Conservation (phyloP, 2,329 filamentous ascomycete species). For the Neonectria coccinea region DNA sequence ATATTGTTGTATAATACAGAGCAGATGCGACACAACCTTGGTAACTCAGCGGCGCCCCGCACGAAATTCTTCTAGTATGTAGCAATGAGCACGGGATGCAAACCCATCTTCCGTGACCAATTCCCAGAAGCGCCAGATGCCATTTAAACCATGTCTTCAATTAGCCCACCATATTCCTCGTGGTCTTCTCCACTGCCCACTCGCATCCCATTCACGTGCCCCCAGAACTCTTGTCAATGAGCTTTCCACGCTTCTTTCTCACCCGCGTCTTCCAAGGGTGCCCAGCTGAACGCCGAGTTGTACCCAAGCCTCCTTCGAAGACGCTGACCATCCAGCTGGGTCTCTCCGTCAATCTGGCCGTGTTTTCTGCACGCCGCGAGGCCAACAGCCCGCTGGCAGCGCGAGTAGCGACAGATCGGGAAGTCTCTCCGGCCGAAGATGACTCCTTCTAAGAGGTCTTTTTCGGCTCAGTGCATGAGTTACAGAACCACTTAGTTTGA, state of each 20-base stretch:
- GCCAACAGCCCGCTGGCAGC: neutral
- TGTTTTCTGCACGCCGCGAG: slow-evolving; percentile 8
- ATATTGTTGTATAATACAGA: slow-evolving; percentile 27
- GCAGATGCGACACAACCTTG: slow-evolving; percentile 20
- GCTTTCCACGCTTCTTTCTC: neutral
- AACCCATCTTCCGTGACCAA: slow-evolving; percentile 15
- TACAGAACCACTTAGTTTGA: slow-evolving; percentile 58
- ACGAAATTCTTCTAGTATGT: slow-evolving; percentile 11
- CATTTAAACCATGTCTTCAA: slow-evolving; percentile 20
- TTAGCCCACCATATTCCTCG: slow-evolving; percentile 20
- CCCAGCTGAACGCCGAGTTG: neutral
- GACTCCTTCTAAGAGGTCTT: slow-evolving; percentile 45
- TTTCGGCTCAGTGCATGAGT: slow-evolving; percentile 51
- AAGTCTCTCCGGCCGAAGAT: slow-evolving; percentile 28
- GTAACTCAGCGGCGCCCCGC: slow-evolving; percentile 16
- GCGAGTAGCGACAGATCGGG: slow-evolving; percentile 8
- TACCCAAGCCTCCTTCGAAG: neutral
- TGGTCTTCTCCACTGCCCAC: slow-evolving; percentile 6
- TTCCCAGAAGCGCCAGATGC: slow-evolving; percentile 23
- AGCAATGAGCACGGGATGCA: slow-evolving; percentile 6
- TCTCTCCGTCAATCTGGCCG: slow-evolving; percentile 12
- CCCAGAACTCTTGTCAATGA: neutral
- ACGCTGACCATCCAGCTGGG: slow-evolving; percentile 13
- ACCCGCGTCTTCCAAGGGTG: neutral
- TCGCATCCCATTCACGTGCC: slow-evolving; percentile 13